Base-by-base conservation (phyloP, 108 stramenopile genomes). In the Stephanodiscus triporus region DNA sequence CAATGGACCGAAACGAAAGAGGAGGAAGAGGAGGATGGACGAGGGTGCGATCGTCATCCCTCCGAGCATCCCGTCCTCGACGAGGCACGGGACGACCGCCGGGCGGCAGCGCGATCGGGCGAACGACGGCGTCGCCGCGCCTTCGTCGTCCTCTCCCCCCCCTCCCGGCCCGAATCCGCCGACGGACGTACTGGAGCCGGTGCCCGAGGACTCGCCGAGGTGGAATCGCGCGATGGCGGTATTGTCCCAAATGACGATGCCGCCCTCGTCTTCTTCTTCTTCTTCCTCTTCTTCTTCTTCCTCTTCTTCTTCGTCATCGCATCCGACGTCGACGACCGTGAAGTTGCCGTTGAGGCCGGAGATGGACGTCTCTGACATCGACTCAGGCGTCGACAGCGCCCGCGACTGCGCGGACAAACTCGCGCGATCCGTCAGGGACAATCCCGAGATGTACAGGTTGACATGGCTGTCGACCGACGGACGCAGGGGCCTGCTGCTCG, bases 381-480 rank as follows among this genome's bases (percentile, higher is more conserved):
- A 38, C 6, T 23, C 34, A 0, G 45, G 63, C 40, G 34, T 51
- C 26, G 60, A 49, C 38, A 53, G 45, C 29, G 50, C n/a, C n/a
- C n/a, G n/a, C n/a, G n/a, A n/a, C n/a, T n/a, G n/a, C n/a, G n/a
- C n/a, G n/a, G 58, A 54, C 16, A 17, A 61, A 48, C n/a, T 64
- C 13, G 13, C 64, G 36, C 43, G 60, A 72, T 72, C 63, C 36
- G 77, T 81, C 23, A 76, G 66, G 24, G 59, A 32, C 7, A 72
- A 66, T 66, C 55, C 47, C 0, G 66, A 73, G 29, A 23, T 22
- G n/a, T 75, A 79, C 51, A 83, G 78, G 58, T 68, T 75, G 59
- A 82, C 81, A 7, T 82, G 82, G 77, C 83, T 81, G 34, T 69
- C 79, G 17, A 77, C 82, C 16, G 68, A 68, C 20, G 84, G 76